Conservation (phyloP, 768 basidiomycete species). For the Daedalea quercina region DNA sequence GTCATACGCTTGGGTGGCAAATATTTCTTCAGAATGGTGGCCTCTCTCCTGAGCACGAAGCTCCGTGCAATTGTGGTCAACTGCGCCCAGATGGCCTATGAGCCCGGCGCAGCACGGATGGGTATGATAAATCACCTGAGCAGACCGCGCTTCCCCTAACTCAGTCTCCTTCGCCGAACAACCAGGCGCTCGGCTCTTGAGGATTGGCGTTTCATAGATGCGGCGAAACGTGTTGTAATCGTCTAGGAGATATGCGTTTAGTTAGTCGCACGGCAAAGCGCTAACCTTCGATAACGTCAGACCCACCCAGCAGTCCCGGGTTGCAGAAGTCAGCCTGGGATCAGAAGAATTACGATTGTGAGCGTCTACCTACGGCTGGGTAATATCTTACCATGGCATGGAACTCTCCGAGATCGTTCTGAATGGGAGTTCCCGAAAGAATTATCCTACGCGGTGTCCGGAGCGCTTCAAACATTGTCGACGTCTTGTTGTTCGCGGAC, state of each 20-base stretch:
- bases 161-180: constrained; percentile 68
- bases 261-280: constrained; percentile 1
- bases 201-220: constrained; percentile 83
- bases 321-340: constrained; percentile 86
- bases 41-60: constrained; percentile 88
- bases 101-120: background rate
- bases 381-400: constrained; percentile 78
- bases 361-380: background rate
- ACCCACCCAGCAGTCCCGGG: constrained; percentile 76
- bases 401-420: constrained; percentile 93
- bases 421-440: constrained; percentile 93
- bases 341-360: background rate
- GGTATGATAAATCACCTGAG: constrained; percentile 47
- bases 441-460: constrained; percentile 76
- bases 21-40: constrained; percentile 72
- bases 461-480: constrained; percentile 75
- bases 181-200: constrained; percentile 77
- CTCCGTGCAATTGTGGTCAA: constrained; percentile 68
- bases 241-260: constrained; percentile 35
- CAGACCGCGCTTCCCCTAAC: constrained; percentile 67
- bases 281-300: background rate
- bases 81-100: constrained; percentile 28
- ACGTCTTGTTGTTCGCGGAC: constrained; percentile 86
- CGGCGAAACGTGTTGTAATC: constrained; percentile 70
- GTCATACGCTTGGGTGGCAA: constrained; percentile 85